Base-by-base conservation (phyloP, 306 rosid genomes). In the Aeschynomene evenia region DNA sequence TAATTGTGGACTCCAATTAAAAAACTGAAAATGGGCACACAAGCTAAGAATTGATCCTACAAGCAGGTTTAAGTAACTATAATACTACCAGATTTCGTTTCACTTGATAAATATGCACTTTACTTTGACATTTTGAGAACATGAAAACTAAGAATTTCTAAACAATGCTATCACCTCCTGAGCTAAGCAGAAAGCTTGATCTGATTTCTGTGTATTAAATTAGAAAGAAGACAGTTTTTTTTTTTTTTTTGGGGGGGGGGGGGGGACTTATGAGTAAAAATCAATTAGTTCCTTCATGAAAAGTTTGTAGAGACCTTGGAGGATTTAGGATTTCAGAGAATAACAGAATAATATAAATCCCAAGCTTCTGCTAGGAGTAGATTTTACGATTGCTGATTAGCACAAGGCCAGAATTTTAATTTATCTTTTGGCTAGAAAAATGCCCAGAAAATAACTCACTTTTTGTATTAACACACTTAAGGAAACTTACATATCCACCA, bases 401-500 rank as follows among this genome's bases (percentile, higher is more conserved):
- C 43, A 54, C 61, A 79, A 51, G 59, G 66, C 66, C 66, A 64
- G 33, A 36, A 4, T 1, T 9, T 10, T 37, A 13, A 4, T 3
- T 43, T 43, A 43, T 43, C 10, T 12, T 40, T 45, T 45, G 21
- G 51, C 15, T 15, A n/a, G 51, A 45, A n/a, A 16, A n/a, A 45
- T n/a, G 3, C 18, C 51, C 51, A 45, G 18, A 63, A 54, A 61
- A 43, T 26, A 77, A 63, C 42, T 22, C 58, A 45, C 37, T 68
- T 57, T 61, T 34, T 22, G n/a, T 39, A 39, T 53, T 51, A 36
- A 28, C 4, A 54, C 21, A 48, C 59, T 10, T 52, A 3, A 71
- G 70, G 80, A 77, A 55, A 85, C 99, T 89, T 87, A 95, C 99
- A 80, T 81, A 91, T 74, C 79, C 97, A 48, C 97, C 89, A 29